Evolutionary conservation across 2,329 filamentous ascomycete genomes (phyloP).

Genomic region (Alternaria arborescens): DNA sequence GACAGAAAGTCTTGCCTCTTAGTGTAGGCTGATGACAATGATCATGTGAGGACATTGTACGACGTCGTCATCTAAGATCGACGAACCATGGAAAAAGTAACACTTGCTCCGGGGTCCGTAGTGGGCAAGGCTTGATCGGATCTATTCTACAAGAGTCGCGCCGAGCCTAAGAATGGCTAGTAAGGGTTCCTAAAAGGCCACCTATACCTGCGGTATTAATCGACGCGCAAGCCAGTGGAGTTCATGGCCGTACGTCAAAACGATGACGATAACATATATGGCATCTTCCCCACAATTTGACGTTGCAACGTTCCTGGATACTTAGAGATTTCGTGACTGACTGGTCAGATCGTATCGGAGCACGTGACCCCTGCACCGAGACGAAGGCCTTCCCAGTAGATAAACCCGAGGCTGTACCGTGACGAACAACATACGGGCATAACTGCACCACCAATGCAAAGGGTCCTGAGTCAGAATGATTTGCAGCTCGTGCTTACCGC

Average conservation of each 20-base stretch:
- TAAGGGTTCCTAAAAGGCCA: conserved; percentile 7
- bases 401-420: conserved; percentile 2
- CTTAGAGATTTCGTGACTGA: not conserved
- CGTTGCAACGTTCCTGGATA: conserved; percentile 10
- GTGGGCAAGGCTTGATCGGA: conserved; percentile 12
- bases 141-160: conserved; percentile 6
- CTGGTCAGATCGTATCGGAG: not conserved
- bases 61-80: conserved; percentile 14
- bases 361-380: conserved; percentile 8
- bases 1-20: not conserved
- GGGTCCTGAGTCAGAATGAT: conserved; percentile 25
- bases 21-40: not conserved
- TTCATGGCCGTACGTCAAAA: not conserved
- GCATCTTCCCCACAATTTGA: not conserved
- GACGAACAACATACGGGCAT: conserved; percentile 13
- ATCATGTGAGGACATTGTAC: conserved; percentile 4
- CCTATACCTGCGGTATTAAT: conserved; percentile 11
- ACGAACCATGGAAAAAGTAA: conserved; percentile 19
- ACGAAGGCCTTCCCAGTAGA: conserved; percentile 3
- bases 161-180: conserved; percentile 14
- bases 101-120: conserved; percentile 7
- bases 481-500: conserved; percentile 31
- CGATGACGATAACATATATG: conserved; percentile 12
- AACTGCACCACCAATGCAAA: conserved; percentile 1
- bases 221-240: conserved; percentile 17